Evolutionary conservation across 352 stramenopile genomes (phyloP), one percentile per base, ranked within the genome.

Genomic region (Elongisporangium prolatum): DNA sequence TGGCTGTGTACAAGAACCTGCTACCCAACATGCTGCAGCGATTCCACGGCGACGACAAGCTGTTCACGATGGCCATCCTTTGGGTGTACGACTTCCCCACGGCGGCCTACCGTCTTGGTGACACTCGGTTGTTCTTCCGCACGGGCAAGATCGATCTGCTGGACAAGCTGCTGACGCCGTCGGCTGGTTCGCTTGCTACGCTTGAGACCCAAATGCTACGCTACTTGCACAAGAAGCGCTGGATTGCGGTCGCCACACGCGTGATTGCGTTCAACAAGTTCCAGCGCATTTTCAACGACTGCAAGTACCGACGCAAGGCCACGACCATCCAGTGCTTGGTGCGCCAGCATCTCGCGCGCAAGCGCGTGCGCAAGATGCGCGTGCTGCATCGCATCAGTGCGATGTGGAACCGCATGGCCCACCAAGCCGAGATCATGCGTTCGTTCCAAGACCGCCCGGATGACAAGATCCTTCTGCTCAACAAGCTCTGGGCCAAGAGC

Each of bases 61-160:
- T 94, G 21, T 94, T 96, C 57, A 95, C 86, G 3, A 75, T 93
- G 57, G 84, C 84, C 9, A 90, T 96, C 61, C 61, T 94, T 24
- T 86, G 72, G 54, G 82, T 77, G 40, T 89, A 92, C 59, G 66
- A 83, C 47, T 91, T 96, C 54, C 84, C 85, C 1, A 81, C 81
- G 1, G 74, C 71, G 0, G 84, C 84, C 1, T 96, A 94, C 57
- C 78, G 82, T 1, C 69, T 96, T 22, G 87, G 87, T 62, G 80
- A 91, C 48, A 89, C 80, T 3, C 83, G 83, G 4, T 55, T 93
- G 8, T 96, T 96, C 50, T 96, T 96, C 68, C 79, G 80, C 4
- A 90, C 87, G 18, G 87, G 87, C 51, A 95, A 95, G 60, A 92
- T 95, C 53, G 82, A 91, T 54, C 52, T 95, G 44, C 60, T 95